These are phyloP conservation scores for Fusarium avenaceum DNA, from an alignment of 2,329 filamentous ascomycete species.

Conservation along the genomic window DNA sequence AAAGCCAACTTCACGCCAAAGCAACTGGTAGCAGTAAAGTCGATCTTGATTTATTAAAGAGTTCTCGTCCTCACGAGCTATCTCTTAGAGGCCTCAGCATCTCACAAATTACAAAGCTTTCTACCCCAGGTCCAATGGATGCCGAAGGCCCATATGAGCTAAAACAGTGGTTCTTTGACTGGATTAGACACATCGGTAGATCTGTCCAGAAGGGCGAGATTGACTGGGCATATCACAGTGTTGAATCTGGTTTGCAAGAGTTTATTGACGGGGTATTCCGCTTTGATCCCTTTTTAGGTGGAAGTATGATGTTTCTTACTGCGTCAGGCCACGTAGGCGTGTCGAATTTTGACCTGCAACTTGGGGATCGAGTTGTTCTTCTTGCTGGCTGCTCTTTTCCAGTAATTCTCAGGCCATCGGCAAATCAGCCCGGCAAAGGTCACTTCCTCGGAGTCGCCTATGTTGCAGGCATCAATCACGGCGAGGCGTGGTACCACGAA, in stretches of 20 bases:
- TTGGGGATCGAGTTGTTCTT: constrained; percentile 19
- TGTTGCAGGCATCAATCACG: constrained; percentile 32
- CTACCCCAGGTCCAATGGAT: constrained; percentile 16
- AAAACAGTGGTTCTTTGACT: constrained; percentile 25
- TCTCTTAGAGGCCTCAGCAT: constrained; percentile 8
- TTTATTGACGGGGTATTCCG: constrained; percentile 27
- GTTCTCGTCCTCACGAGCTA: constrained; percentile 15
- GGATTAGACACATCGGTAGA: constrained; percentile 19
- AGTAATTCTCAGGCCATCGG: constrained; percentile 4
- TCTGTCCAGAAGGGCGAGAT: constrained; percentile 13
- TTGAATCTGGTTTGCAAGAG: constrained; percentile 24
- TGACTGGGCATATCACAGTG: constrained; percentile 14
- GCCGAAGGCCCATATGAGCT: constrained; percentile 13
- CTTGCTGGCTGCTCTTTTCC: constrained; percentile 28
- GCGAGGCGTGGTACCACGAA: constrained; percentile 18
- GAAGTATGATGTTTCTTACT: constrained; percentile 26
- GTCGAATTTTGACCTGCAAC: constrained; percentile 25
- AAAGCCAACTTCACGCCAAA: constrained; percentile 20
- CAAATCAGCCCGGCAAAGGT: constrained; percentile 5
- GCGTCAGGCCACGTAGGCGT: constrained; percentile 22
- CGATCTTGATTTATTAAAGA: constrained; percentile 20
- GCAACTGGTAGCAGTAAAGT: constrained; percentile 24
- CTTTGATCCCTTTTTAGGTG: constrained; percentile 30
- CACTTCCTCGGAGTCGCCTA: constrained; percentile 28
- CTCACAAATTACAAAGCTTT: constrained; percentile 21